These are phyloP conservation scores for Eucalyptus erythrocorys DNA, from an alignment of 345 rosid species.

Conservation along the genomic window DNA sequence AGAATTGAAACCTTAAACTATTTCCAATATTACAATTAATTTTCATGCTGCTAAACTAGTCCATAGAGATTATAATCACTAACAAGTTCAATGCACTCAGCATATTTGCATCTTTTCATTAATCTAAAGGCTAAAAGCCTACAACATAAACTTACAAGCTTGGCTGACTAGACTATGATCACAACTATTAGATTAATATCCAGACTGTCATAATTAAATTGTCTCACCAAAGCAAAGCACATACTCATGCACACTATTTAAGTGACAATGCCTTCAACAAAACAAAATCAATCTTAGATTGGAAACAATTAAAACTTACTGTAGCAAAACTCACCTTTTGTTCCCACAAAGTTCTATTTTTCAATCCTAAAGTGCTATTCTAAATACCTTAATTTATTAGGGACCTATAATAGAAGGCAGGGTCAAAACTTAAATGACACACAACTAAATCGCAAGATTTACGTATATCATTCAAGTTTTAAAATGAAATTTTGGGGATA, in stretches of 20 bases:
- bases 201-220: not conserved
- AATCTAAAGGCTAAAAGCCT: not conserved
- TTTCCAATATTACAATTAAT: not conserved
- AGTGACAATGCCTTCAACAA: not conserved
- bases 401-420: not conserved
- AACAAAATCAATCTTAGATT: not conserved
- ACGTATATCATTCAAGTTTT: no score
- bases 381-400: not conserved
- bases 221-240: not conserved
- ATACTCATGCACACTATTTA: not conserved
- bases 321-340: not conserved
- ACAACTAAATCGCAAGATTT: no score
- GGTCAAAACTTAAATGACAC: no score
- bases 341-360: not conserved
- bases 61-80: not conserved
- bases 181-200: not conserved
- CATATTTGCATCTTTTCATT: not conserved
- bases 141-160: not conserved
- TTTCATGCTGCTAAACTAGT: not conserved
- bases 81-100: not conserved
- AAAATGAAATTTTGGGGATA: no score
- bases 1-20: conserved; percentile 57
- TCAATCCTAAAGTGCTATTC: not conserved
- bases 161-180: not conserved
- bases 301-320: not conserved